These are phyloP conservation scores for Cytospora chrysosperma DNA, from an alignment of 2,329 filamentous ascomycete species.

Conservation along the genomic window DNA sequence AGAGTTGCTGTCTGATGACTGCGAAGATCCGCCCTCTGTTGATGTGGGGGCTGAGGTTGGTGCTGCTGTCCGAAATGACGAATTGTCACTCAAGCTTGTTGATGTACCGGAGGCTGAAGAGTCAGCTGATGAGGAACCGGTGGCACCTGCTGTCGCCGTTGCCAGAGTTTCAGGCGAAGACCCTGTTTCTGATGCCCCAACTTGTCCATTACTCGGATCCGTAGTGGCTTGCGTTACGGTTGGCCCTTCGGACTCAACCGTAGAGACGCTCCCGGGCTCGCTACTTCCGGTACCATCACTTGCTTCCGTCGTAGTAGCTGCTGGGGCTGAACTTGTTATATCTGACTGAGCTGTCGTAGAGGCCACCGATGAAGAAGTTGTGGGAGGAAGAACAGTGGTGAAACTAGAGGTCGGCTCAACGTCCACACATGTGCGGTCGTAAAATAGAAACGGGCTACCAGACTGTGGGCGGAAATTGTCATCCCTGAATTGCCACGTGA, in stretches of 20 bases:
- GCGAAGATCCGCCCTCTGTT: background rate
- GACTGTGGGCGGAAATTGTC: constrained; percentile 20
- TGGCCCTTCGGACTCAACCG: background rate
- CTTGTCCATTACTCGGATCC: background rate
- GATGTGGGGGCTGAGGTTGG: background rate
- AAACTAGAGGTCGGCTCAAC: constrained; percentile 20
- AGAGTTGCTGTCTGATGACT: background rate
- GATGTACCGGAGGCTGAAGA: background rate
- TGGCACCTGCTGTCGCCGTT: background rate
- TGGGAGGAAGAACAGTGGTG: constrained; percentile 2
- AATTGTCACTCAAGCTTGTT: background rate
- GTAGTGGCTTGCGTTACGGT: background rate
- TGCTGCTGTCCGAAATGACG: background rate
- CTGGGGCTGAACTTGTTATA: background rate
- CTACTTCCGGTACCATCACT: background rate
- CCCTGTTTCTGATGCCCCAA: background rate
- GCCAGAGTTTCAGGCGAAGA: background rate
- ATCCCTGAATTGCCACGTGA: background rate
- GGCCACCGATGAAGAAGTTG: background rate
- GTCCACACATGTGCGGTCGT: constrained; percentile 21
- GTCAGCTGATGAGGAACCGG: background rate
- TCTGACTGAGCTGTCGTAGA: background rate
- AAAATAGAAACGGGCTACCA: constrained; percentile 22
- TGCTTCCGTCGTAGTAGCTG: background rate
- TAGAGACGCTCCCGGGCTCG: background rate